Conservation (phyloP, 768 basidiomycete species). For the Podaxis sp. region DNA sequence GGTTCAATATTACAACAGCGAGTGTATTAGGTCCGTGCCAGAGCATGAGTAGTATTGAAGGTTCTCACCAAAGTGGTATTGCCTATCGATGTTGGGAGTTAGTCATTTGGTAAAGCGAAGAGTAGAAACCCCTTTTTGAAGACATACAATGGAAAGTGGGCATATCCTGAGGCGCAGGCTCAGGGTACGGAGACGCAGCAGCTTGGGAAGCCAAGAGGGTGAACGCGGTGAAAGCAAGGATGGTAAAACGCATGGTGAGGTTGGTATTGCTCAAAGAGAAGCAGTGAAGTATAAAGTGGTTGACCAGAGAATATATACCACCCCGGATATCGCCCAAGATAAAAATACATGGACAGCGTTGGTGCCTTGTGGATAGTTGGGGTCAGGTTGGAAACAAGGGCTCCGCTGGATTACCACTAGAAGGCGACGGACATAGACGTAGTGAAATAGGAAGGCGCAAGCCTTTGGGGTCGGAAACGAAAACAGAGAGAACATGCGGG, state of each 20-base stretch:
- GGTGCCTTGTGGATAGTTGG: background rate
- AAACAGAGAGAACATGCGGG: too few species aligned
- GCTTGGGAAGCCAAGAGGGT: background rate
- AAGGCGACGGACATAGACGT: background rate
- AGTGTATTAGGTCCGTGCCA: background rate
- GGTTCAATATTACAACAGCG: background rate
- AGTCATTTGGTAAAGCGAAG: background rate
- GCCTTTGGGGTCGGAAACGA: too few species aligned
- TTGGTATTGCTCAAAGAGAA: background rate
- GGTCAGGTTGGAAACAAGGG: background rate
- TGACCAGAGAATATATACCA: background rate
- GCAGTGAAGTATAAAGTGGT: background rate
- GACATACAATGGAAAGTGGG: background rate
- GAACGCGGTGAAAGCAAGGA: background rate
- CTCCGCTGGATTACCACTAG: background rate
- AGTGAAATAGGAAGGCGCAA: background rate
- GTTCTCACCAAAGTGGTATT: background rate
- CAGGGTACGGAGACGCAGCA: background rate
- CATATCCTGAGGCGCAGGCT: background rate
- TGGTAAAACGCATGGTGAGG: background rate
- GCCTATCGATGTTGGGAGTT: background rate
- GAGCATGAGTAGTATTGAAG: background rate
- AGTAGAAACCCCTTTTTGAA: too few species aligned
- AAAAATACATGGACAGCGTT: background rate
- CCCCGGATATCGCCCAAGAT: background rate